A percentile compares a stretch with the other conserved stretches of the same genome.
Conservation (phyloP, 1,284 basidiomycete genomes). For the Cutaneotrichosporon cavernicola region DNA sequence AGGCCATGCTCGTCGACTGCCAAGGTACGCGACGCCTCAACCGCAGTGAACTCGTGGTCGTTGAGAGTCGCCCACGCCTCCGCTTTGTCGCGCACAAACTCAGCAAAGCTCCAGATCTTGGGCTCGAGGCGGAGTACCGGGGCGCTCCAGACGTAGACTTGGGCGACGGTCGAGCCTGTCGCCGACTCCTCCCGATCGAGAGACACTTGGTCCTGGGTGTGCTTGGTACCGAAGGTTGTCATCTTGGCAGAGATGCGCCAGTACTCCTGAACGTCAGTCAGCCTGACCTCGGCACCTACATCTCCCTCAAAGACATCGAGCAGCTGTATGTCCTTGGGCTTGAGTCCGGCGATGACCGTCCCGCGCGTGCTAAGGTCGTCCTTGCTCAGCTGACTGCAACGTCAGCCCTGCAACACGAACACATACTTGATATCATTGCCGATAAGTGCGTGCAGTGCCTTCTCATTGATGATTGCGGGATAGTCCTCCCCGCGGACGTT, state of each 20-base stretch:
- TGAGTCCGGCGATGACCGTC: conserved; percentile 67
- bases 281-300: conserved; percentile 4
- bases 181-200: no score
- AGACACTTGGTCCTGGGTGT: no score
- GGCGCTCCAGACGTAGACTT: no score
- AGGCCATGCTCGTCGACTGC: conserved; percentile 41
- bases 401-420: conserved; percentile 22
- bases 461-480: conserved; percentile 64
- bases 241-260: no score
- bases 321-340: conserved; percentile 59
- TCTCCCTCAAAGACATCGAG: conserved; percentile 74
- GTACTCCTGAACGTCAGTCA: no score
- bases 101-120: conserved; percentile 61
- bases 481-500: conserved; percentile 67
- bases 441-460: conserved; percentile 20
- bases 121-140: conserved; percentile 56
- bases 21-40: conserved; percentile 62
- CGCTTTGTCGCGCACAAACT: conserved; percentile 43
- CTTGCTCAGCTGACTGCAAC: conserved; percentile 47
- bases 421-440: conserved; percentile 11
- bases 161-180: no score
- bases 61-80: conserved; percentile 35
- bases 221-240: no score
- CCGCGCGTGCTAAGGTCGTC: conserved; percentile 66
- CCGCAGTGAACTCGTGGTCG: conserved; percentile 59